A percentile compares a stretch with the other conserved stretches of the same genome.
Evolutionary conservation across 345 rosid genomes (phyloP).

Genomic region (Acer negundo): DNA sequence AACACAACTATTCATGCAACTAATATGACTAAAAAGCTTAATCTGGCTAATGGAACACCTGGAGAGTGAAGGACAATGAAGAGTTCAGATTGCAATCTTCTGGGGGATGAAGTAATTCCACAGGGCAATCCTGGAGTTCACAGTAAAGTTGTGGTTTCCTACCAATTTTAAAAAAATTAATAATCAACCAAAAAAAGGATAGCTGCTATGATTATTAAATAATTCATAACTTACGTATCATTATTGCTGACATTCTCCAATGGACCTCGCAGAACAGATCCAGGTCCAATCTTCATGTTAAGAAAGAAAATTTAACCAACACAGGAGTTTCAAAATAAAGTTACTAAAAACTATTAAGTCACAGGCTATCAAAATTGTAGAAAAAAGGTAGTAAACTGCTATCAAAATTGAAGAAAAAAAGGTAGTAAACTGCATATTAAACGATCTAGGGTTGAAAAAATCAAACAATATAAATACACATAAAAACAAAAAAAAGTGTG

Average conservation of each 20-base stretch:
- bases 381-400: background rate
- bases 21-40: conserved; percentile 30
- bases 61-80: conserved; percentile 87
- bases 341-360: conserved; percentile 6
- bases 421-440: background rate
- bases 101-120: conserved; percentile 83
- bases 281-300: conserved; percentile 74
- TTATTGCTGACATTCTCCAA: conserved; percentile 69
- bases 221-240: conserved; percentile 62
- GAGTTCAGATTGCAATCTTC: conserved; percentile 96
- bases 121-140: conserved; percentile 75
- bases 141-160: conserved; percentile 80
- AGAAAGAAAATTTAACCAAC: conserved; percentile 17
- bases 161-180: conserved; percentile 27
- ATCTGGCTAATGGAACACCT: conserved; percentile 52
- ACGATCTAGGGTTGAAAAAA: background rate
- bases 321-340: conserved; percentile 7
- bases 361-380: conserved; percentile 5
- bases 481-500: background rate
- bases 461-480: background rate
- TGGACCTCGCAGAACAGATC: conserved; percentile 77
- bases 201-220: background rate
- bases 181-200: background rate
- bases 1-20: conserved; percentile 9
- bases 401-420: conserved; percentile 8